Percentiles rank a stretch among this genome's conserved stretches.
phyloP scores from a whole-genome alignment of 805 yeast genomes.

The Candida awuae region DNA sequence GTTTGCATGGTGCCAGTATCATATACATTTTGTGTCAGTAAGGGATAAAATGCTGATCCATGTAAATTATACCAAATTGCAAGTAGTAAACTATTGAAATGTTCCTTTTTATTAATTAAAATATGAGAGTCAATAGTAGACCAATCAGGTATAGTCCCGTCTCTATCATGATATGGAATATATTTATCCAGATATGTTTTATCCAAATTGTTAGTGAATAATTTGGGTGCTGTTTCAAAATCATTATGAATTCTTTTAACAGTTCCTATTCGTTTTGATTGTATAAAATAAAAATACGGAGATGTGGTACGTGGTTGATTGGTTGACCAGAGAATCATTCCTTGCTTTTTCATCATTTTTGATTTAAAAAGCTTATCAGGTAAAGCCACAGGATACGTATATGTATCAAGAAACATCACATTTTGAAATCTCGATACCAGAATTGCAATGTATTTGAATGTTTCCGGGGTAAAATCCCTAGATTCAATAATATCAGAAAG shows the following conservation, averaged over 20 bases:
- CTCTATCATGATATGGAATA: constrained; percentile 48
- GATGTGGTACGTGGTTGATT: constrained; percentile 61
- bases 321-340: constrained; percentile 64
- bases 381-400: constrained; percentile 35
- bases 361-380: constrained; percentile 46
- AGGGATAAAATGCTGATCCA: constrained; percentile 49
- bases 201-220: constrained; percentile 15
- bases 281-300: constrained; percentile 51
- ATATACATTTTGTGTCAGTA: constrained; percentile 47
- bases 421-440: constrained; percentile 43
- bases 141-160: constrained; percentile 53
- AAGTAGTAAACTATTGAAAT: constrained; percentile 44
- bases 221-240: constrained; percentile 17
- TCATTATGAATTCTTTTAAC: constrained; percentile 31
- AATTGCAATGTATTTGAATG: too few relatives aligned
- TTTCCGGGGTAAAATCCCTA: too few relatives aligned
- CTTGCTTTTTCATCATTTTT: constrained; percentile 34
- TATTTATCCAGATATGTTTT: constrained; percentile 16
- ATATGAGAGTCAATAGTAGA: constrained; percentile 59
- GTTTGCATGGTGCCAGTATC: constrained; percentile 81
- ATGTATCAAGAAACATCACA: constrained; percentile 38
- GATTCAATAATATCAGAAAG: too few relatives aligned
- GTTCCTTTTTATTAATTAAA: constrained; percentile 45
- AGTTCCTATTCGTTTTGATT: constrained; percentile 32
- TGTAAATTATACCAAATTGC: constrained; percentile 52